A percentile compares a stretch with the other conserved stretches of the same genome.
Evolutionary conservation across 1,139 yeast genomes (phyloP).

Genomic region (Magnusiomyces suaveolens): DNA sequence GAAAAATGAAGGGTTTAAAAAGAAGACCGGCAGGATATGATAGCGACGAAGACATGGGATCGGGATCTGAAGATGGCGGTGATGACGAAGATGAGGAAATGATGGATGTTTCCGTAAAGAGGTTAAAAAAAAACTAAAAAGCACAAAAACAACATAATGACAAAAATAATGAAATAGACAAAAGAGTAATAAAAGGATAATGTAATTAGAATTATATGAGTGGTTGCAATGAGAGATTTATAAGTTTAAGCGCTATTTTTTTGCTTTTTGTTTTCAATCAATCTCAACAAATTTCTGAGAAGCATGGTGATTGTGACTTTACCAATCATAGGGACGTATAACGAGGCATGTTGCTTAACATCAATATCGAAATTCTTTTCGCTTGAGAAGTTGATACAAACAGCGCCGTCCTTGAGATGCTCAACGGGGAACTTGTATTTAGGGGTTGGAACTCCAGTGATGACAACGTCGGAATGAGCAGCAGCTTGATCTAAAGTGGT

Average conservation of each 20-base stretch:
- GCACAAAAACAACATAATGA: no score
- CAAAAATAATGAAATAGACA: no score
- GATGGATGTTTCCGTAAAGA: conserved; percentile 19
- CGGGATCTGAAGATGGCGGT: no score
- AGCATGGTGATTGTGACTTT: conserved; percentile 94
- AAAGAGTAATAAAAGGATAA: no score
- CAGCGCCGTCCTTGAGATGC: conserved; percentile 74
- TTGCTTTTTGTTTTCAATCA: conserved; percentile 52
- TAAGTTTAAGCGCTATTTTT: no score
- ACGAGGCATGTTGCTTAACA: conserved; percentile 74
- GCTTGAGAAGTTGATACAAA: conserved; percentile 81
- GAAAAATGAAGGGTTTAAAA: conserved; percentile 98
- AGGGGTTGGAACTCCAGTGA: conserved; percentile 89
- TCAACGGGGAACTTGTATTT: conserved; percentile 78
- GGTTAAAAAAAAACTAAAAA: no score
- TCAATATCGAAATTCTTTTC: conserved; percentile 74
- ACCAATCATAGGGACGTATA: conserved; percentile 92
- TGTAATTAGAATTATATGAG: no score
- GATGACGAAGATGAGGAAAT: conserved; percentile 11
- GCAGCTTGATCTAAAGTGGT: conserved; percentile 54
- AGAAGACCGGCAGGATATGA: conserved; percentile 63
- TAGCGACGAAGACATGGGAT: conserved; percentile 28
- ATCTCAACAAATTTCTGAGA: conserved; percentile 71
- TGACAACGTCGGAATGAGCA: conserved; percentile 73
- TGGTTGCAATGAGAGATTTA: no score